Percentiles rank a stretch among this genome's conserved stretches.
These are phyloP conservation scores for Sesbania bispinosa DNA, from an alignment of 306 rosid species.

Conservation along the genomic window DNA sequence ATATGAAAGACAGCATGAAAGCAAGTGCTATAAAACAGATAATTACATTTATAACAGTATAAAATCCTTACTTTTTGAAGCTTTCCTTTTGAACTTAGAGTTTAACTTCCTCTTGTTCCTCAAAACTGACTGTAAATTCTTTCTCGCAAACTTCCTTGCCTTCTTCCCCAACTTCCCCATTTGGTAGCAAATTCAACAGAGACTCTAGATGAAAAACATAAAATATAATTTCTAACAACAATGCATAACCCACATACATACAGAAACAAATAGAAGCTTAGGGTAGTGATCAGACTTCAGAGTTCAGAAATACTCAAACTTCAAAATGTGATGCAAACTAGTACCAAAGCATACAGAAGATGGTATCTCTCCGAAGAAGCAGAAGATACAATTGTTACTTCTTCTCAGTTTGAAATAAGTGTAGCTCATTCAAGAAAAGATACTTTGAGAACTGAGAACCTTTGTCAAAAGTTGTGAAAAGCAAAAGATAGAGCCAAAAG, in stretches of 20 bases:
- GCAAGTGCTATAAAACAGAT: not conserved
- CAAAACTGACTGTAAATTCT: slow-evolving; percentile 80
- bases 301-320: no score
- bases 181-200: not conserved
- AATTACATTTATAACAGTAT: not conserved
- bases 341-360: not conserved
- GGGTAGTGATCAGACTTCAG: no score
- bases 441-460: not conserved
- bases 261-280: no score
- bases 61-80: slow-evolving; percentile 61
- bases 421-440: not conserved
- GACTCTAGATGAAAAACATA: no score
- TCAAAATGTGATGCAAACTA: not conserved
- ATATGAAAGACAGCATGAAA: not conserved
- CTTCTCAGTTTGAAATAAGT: not conserved
- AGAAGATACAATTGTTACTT: not conserved
- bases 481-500: not conserved
- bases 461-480: not conserved
- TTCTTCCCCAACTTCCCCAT: slow-evolving; percentile 95
- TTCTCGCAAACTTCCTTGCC: slow-evolving; percentile 90
- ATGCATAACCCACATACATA: no score
- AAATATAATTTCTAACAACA: no score
- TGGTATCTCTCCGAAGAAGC: not conserved
- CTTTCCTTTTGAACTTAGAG: slow-evolving; percentile 74
- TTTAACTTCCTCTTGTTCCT: slow-evolving; percentile 66